Percentiles rank a stretch among this genome's conserved stretches.
phyloP scores from a whole-genome alignment of 2,329 filamentous ascomycete genomes.

The Neofusicoccum parvum region DNA sequence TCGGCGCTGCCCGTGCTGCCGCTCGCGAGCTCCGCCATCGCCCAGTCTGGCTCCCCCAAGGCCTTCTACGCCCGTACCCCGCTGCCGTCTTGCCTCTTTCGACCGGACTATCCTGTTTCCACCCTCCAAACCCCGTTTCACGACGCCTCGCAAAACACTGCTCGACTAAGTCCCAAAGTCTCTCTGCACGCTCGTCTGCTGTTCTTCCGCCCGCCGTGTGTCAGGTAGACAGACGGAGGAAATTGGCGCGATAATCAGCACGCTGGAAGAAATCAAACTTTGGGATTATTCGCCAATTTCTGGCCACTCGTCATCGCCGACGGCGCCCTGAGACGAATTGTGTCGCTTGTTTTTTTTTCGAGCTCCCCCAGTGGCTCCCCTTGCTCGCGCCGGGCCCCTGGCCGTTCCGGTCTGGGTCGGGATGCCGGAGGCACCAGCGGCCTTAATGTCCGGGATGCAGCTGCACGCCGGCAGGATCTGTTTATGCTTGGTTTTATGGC shows the following conservation, averaged over 20 bases:
- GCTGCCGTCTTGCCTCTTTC: background rate
- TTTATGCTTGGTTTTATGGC: slow-evolving; percentile 16
- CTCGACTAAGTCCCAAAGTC: background rate
- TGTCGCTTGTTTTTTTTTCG: background rate
- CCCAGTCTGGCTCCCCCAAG: background rate
- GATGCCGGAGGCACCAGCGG: background rate
- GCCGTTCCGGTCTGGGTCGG: background rate
- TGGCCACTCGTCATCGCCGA: background rate
- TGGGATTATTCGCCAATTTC: background rate
- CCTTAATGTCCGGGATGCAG: slow-evolving; percentile 7
- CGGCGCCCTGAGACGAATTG: background rate
- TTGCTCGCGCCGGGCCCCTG: background rate
- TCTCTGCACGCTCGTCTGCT: background rate
- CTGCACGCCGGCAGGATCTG: background rate
- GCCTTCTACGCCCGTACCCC: background rate
- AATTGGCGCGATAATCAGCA: background rate
- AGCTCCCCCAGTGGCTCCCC: background rate
- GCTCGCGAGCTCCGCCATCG: too few species aligned
- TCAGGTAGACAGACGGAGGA: background rate
- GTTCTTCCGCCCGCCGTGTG: background rate
- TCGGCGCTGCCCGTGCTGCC: background rate
- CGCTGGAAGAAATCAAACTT: background rate
- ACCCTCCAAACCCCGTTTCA: slow-evolving; percentile 3
- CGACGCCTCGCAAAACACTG: background rate
- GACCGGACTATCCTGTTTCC: background rate